Evolutionary conservation across 2,329 filamentous ascomycete species (phyloP).

Genomic region (Pestalotiopsis sp.): DNA sequence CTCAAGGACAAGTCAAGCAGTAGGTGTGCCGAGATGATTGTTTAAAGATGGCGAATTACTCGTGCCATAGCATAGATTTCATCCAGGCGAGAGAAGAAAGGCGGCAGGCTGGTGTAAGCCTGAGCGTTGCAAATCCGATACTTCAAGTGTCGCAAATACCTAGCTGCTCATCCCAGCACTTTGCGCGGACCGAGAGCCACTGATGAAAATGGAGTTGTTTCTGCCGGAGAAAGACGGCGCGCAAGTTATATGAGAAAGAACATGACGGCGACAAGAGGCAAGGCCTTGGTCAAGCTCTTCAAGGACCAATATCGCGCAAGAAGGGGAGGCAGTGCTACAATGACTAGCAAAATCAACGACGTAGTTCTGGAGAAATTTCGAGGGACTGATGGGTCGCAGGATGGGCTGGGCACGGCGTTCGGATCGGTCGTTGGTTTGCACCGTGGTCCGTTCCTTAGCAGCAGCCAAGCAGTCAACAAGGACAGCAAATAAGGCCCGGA

Average conservation of each 20-base stretch:
- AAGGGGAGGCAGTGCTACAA: background rate
- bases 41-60: constrained; percentile 17
- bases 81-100: background rate
- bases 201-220: background rate
- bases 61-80: constrained; percentile 14
- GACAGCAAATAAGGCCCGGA: too few relatives aligned
- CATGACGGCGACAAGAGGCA: background rate
- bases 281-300: background rate
- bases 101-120: background rate
- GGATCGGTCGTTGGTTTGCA: background rate
- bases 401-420: background rate
- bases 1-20: constrained; percentile 8
- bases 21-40: constrained; percentile 8
- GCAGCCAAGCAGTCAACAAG: too few relatives aligned
- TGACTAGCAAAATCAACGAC: background rate
- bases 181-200: background rate
- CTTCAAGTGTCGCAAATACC: background rate
- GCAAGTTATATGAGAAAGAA: background rate
- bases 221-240: background rate
- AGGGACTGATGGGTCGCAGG: background rate
- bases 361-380: background rate
- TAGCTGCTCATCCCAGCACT: background rate
- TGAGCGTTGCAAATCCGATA: background rate
- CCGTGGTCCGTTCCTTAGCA: background rate
- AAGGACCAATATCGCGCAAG: background rate